phyloP scores from a whole-genome alignment of 257 asterid genomes.

The Ligustrum vulgare region DNA sequence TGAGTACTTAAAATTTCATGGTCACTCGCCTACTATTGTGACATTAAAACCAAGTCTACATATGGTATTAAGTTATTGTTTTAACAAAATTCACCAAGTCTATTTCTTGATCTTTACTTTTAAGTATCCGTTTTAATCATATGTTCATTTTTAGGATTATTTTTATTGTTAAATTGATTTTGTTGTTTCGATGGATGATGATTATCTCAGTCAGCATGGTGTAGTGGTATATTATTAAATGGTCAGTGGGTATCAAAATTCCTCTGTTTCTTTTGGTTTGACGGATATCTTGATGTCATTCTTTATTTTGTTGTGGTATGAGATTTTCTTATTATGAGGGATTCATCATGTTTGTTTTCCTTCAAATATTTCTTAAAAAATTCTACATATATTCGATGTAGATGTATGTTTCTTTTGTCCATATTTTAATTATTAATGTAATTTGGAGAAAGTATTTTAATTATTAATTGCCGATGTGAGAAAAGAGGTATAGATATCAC shows the following conservation, averaged over 20 bases:
- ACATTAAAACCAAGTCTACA: conserved; percentile 95
- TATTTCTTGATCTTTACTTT: conserved; percentile 28
- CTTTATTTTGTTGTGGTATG: background rate
- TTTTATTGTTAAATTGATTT: conserved; percentile 3
- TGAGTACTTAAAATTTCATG: conserved; percentile 96
- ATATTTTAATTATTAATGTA: no score
- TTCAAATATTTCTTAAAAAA: background rate
- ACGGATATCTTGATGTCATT: background rate
- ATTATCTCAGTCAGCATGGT: conserved; percentile 26
- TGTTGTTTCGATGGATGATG: conserved; percentile 33
- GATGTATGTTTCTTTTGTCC: no score
- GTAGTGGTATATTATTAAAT: conserved; percentile 27
- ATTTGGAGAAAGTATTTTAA: no score
- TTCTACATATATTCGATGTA: conserved; percentile 5
- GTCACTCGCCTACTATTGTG: conserved; percentile 92
- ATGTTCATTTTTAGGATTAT: background rate
- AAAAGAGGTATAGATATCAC: no score
- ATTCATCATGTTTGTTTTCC: conserved; percentile 5
- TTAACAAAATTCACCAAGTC: background rate
- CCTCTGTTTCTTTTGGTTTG: background rate
- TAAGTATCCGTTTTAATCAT: background rate
- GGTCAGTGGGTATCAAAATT: conserved; percentile 17
- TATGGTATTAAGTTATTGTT: conserved; percentile 8
- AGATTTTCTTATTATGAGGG: conserved; percentile 12
- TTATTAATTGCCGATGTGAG: no score